A percentile compares a stretch with the other conserved stretches of the same genome.
These are phyloP conservation scores for Aspergillus transmontanensis DNA, from an alignment of 2,329 filamentous ascomycete genomes.

Conservation along the genomic window DNA sequence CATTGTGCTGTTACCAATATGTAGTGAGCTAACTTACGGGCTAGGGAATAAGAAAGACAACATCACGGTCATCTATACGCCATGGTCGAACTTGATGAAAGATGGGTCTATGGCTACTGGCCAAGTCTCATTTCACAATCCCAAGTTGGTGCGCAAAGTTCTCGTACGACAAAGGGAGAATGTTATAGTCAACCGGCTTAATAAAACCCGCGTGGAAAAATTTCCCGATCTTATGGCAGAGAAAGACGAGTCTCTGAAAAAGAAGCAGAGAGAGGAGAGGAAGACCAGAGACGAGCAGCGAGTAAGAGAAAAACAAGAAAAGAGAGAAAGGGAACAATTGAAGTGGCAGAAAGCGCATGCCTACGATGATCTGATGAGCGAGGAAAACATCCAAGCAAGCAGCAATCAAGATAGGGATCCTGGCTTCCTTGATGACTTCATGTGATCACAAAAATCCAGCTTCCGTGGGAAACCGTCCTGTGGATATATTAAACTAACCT, in stretches of 20 bases:
- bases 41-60: constrained; percentile 98
- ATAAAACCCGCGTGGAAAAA: constrained; percentile 91
- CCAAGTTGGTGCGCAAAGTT: constrained; percentile 77
- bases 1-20: not conserved
- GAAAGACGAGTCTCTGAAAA: constrained; percentile 73
- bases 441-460: constrained; percentile 56
- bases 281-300: constrained; percentile 44
- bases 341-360: constrained; percentile 98
- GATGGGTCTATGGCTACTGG: constrained; percentile 94
- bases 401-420: constrained; percentile 84
- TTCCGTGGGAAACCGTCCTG: not conserved
- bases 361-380: constrained; percentile 88
- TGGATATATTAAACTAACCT: not conserved
- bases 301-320: constrained; percentile 45
- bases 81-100: constrained; percentile 95
- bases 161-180: constrained; percentile 83
- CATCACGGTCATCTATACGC: constrained; percentile 93
- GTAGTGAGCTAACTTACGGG: constrained; percentile 17
- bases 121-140: constrained; percentile 92
- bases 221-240: constrained; percentile 82
- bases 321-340: constrained; percentile 79
- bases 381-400: constrained; percentile 73
- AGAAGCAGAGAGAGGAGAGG: constrained; percentile 69
- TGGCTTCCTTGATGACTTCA: constrained; percentile 85
- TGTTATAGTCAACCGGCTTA: constrained; percentile 90